These are phyloP conservation scores for Kodamaea nitidulidarum DNA, from an alignment of 805 yeast species.

Conservation along the genomic window DNA sequence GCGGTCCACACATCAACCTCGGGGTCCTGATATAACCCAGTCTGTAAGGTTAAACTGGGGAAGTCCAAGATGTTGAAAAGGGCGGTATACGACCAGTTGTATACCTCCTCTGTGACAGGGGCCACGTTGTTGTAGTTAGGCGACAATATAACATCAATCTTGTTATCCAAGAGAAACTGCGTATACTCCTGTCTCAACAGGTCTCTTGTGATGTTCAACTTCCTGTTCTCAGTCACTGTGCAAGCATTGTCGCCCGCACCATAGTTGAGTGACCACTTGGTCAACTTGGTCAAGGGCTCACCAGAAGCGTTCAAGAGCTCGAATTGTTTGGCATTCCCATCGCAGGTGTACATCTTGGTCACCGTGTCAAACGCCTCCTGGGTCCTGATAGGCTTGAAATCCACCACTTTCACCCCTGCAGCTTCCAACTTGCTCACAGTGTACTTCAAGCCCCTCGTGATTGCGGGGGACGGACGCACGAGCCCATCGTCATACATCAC, in stretches of 20 bases:
- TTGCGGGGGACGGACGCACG: slow-evolving; percentile 66
- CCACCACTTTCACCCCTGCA: slow-evolving; percentile 57
- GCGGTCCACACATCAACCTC: slow-evolving; percentile 46
- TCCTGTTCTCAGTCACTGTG: slow-evolving; percentile 50
- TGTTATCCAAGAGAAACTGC: slow-evolving; percentile 48
- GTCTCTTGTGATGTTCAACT: slow-evolving; percentile 54
- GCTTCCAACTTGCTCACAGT: slow-evolving; percentile 50
- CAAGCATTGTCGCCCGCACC: slow-evolving; percentile 50
- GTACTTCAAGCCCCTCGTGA: slow-evolving; percentile 46
- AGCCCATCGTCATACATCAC: slow-evolving; percentile 61
- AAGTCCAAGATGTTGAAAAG: slow-evolving; percentile 69
- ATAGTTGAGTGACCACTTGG: slow-evolving; percentile 55
- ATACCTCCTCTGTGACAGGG: slow-evolving; percentile 58
- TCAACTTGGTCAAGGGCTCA: slow-evolving; percentile 63
- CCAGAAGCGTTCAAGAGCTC: slow-evolving; percentile 55
- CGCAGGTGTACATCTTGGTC: slow-evolving; percentile 53
- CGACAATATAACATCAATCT: slow-evolving; percentile 61
- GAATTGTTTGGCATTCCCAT: slow-evolving; percentile 61
- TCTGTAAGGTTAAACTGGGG: slow-evolving; percentile 63
- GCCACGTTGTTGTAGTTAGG: slow-evolving; percentile 71
- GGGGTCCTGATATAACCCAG: slow-evolving; percentile 59
- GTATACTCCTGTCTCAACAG: slow-evolving; percentile 53
- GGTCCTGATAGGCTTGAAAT: slow-evolving; percentile 55
- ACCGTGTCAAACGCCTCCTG: slow-evolving; percentile 59
- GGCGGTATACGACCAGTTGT: slow-evolving; percentile 79